Base-by-base conservation (phyloP, 306 rosid species). In the Vigna nakashimae region DNA sequence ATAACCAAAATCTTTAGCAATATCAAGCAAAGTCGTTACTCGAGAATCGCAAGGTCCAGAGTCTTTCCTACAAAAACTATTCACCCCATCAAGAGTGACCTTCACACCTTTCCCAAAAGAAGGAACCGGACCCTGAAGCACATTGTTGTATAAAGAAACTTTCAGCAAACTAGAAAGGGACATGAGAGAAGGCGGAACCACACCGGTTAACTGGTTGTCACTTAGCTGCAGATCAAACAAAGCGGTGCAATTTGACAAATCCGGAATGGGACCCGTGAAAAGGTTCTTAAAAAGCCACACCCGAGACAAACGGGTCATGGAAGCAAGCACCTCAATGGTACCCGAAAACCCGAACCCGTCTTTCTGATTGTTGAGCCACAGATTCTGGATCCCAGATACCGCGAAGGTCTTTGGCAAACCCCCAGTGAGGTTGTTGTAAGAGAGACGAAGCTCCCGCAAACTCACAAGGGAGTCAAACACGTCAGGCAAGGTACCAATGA, bases 351-450 rank as follows among this genome's bases (percentile, higher is more conserved):
- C 97, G 11, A 83, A 69, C 42, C 97, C 96, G 16, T 32, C 45
- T 0, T 6, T 9, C 84, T 92, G 97, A 74, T 92, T 90, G 81
- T 92, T 90, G 34, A 92, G 84, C 97, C 97, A 92, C 4, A 92
- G 50, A 45, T 82, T 76, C 71, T 8, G 77, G 32, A 92, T 86
- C 34, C 22, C 82, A 57, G 97, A 89, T 82, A 88, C 87, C 0
- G 72, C 77, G 0, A 92, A 79, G 7, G 89, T 51, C n/a, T 36
- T 71, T 3, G 97, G 96, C 40, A 92, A 80, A 9, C 63, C 14
- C 8, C 97, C 97, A 12, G 89, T 83, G 65, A 92, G 85, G 48
- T 89, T 87, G 66, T 92, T 92, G 88, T 89, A 92, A 42, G 96
- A 90, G 53, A 92, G 93, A 50, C 92, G 90, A 38, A 92, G 56